These are phyloP conservation scores for Russula olivacea DNA, from an alignment of 768 basidiomycete species.

Conservation along the genomic window DNA sequence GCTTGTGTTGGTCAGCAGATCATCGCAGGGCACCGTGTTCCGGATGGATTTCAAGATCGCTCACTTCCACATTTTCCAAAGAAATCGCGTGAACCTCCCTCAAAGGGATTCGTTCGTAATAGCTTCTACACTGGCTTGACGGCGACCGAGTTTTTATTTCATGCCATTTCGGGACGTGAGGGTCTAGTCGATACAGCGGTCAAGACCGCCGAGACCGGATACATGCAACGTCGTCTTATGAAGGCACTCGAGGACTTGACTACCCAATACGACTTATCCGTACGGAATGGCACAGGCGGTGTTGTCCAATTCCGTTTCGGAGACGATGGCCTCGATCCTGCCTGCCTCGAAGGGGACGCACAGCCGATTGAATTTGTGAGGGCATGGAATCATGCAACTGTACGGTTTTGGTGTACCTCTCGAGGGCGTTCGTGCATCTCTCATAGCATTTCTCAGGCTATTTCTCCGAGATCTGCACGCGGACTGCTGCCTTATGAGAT, in stretches of 20 bases:
- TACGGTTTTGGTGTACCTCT: conserved; percentile 32
- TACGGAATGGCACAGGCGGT: conserved; percentile 90
- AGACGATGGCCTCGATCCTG: conserved; percentile 95
- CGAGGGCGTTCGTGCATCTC: not conserved
- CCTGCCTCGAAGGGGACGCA: conserved; percentile 91
- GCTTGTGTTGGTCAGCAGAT: conserved; percentile 99
- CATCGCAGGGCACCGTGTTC: conserved; percentile 95
- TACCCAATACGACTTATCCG: conserved; percentile 92
- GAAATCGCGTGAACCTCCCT: conserved; percentile 91
- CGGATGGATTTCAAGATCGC: conserved; percentile 97
- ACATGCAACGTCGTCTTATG: conserved; percentile 99
- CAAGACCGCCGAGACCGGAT: conserved; percentile 99
- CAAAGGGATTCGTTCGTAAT: conserved; percentile 97
- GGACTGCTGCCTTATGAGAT: conserved; percentile 86
- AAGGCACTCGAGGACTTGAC: conserved; percentile 97
- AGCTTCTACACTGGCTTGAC: conserved; percentile 90
- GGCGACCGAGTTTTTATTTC: conserved; percentile 96
- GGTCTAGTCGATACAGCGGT: conserved; percentile 99
- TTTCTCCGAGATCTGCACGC: conserved; percentile 51
- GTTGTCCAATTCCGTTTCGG: conserved; percentile 97
- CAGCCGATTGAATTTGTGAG: conserved; percentile 87
- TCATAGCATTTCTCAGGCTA: conserved; percentile 44
- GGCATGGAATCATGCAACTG: conserved; percentile 80
- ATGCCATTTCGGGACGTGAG: conserved; percentile 97
- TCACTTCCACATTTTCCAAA: conserved; percentile 99